A percentile compares a stretch with the other conserved stretches of the same genome.
Conservation (phyloP, 176 grass and related monocot species). For the Cocos nucifera region DNA sequence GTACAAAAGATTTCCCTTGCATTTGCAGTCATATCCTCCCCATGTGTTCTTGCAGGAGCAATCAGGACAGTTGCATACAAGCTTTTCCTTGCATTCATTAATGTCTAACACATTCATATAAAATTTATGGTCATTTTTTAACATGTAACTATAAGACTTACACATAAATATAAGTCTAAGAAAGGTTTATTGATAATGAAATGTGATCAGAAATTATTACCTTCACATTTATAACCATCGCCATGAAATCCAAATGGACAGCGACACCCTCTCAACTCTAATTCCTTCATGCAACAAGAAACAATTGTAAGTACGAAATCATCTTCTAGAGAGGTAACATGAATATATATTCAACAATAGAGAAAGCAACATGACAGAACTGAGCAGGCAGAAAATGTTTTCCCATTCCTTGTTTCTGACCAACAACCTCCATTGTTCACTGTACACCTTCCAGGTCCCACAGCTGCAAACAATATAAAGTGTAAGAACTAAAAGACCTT, state of each 20-base stretch:
- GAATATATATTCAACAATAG: background rate
- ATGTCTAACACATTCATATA: slow-evolving; percentile 34
- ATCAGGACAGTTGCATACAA: slow-evolving; percentile 55
- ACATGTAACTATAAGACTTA: background rate
- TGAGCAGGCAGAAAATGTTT: slow-evolving; percentile 69
- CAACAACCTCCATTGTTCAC: slow-evolving; percentile 76
- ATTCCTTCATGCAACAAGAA: slow-evolving; percentile 27
- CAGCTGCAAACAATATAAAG: slow-evolving; percentile 27
- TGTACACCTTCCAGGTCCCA: slow-evolving; percentile 74
- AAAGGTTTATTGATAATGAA: too few relatives aligned
- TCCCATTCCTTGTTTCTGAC: slow-evolving; percentile 40
- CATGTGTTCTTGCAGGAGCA: slow-evolving; percentile 78
- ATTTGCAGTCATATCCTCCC: slow-evolving; percentile 81
- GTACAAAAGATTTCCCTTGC: slow-evolving; percentile 46
- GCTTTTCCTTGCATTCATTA: slow-evolving; percentile 69
- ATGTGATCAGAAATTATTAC: slow-evolving; percentile 13
- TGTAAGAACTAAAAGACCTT: too few relatives aligned
- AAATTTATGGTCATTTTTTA: background rate
- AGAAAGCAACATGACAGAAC: slow-evolving; percentile 19
- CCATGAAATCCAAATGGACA: slow-evolving; percentile 72
- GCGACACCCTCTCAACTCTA: slow-evolving; percentile 42
- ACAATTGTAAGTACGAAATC: background rate
- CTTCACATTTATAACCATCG: slow-evolving; percentile 54
- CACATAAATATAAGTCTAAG: too few relatives aligned
- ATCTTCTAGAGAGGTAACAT: too few relatives aligned